Conservation (phyloP, 2,329 filamentous ascomycete genomes). For the Huntiella moniliformis region DNA sequence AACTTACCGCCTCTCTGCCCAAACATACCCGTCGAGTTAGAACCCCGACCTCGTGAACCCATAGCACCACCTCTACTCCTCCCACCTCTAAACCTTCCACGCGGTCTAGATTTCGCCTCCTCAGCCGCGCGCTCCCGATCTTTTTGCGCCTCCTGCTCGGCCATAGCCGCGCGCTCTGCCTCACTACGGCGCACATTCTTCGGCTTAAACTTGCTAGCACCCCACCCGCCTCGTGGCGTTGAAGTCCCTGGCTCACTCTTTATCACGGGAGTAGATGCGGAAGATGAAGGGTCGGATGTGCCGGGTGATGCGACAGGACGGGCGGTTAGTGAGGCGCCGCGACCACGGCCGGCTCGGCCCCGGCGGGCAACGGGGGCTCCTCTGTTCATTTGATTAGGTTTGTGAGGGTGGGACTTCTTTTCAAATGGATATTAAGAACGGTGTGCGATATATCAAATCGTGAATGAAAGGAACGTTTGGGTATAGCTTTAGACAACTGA, state of each 20-base stretch:
- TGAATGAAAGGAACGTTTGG: too few relatives aligned
- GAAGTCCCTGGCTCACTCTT: conserved; percentile 5
- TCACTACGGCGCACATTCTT: conserved; percentile 32
- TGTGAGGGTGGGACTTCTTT: background rate
- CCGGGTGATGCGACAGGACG: background rate
- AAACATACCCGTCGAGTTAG: conserved; percentile 14
- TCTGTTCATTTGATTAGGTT: conserved; percentile 2
- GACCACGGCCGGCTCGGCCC: conserved; percentile 7
- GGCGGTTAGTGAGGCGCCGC: conserved; percentile 9
- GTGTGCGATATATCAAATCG: too few relatives aligned
- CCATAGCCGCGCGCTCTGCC: conserved; percentile 28
- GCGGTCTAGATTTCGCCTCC: conserved; percentile 21
- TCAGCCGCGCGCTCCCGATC: conserved; percentile 23
- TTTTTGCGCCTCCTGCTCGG: conserved; percentile 26
- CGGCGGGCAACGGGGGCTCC: conserved; percentile 4
- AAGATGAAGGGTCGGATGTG: background rate
- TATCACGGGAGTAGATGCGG: conserved; percentile 1
- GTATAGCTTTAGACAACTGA: too few relatives aligned
- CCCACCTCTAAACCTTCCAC: conserved; percentile 23
- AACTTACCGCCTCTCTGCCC: conserved; percentile 14
- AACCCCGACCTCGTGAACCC: conserved; percentile 23
- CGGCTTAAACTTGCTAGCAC: conserved; percentile 25
- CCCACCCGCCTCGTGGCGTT: conserved; percentile 13
- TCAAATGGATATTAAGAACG: background rate
- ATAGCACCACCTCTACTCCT: conserved; percentile 27